Conservation (phyloP, 768 basidiomycete species). For the Auricularia heimuer region DNA sequence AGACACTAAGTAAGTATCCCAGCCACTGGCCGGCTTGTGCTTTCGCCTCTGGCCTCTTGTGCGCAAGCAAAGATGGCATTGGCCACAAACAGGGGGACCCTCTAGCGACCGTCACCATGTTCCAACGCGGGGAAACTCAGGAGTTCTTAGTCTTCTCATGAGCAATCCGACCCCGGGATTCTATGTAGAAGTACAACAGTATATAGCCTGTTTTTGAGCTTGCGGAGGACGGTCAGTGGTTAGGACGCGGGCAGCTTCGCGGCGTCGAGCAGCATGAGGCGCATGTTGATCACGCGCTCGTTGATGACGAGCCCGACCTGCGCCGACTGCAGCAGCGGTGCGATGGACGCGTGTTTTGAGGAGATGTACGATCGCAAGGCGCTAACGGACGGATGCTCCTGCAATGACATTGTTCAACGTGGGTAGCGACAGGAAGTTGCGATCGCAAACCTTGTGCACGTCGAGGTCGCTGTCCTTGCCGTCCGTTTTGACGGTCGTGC, state of each 20-base stretch:
- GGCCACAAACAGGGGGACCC: too few species aligned
- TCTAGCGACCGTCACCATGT: too few species aligned
- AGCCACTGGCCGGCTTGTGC: too few species aligned
- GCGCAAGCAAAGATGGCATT: too few species aligned
- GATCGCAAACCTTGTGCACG: constrained; percentile 44
- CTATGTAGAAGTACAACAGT: not conserved
- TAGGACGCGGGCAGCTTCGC: not conserved
- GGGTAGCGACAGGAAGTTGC: not conserved
- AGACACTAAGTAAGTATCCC: too few species aligned
- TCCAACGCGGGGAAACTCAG: too few species aligned
- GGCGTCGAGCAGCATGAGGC: constrained; percentile 38
- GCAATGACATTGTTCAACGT: not conserved
- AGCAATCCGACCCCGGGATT: too few species aligned
- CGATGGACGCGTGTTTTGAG: constrained; percentile 42
- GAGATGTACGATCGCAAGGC: constrained; percentile 64
- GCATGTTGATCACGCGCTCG: constrained; percentile 86
- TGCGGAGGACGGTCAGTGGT: not conserved
- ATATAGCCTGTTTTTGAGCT: not conserved
- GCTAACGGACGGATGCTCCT: constrained; percentile 66
- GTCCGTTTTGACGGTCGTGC: constrained; percentile 89
- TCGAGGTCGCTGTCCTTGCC: constrained; percentile 77
- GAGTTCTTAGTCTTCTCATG: too few species aligned
- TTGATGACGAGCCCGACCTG: constrained; percentile 79
- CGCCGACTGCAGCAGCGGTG: constrained; percentile 19
- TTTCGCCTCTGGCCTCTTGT: too few species aligned